Conservation (phyloP, 2,329 filamentous ascomycete genomes). For the Fusarium drepaniforme region DNA sequence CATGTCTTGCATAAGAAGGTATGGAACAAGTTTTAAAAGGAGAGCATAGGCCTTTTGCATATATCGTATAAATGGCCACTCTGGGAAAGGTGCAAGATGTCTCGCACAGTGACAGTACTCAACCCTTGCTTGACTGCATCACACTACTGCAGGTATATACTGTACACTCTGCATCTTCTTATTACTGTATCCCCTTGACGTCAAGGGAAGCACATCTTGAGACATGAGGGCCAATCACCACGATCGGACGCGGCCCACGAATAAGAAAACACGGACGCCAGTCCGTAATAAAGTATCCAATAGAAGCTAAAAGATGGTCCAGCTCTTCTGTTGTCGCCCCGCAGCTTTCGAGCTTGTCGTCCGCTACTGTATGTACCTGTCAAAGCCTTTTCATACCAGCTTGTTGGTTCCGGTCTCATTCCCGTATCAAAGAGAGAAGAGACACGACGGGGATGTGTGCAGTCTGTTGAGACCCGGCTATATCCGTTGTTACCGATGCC, state of each 20-base stretch:
- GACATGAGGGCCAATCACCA: background rate
- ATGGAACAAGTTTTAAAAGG: no score
- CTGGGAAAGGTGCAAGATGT: background rate
- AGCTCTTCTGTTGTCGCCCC: background rate
- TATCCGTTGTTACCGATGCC: background rate
- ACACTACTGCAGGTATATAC: background rate
- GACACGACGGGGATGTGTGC: background rate
- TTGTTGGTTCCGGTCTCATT: background rate
- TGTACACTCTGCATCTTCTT: background rate
- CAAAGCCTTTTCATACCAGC: background rate
- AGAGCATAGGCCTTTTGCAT: no score
- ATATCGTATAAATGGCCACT: no score
- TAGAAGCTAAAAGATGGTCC: background rate
- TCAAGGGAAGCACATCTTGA: background rate
- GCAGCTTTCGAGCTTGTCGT: background rate
- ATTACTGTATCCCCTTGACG: background rate
- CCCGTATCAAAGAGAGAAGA: background rate
- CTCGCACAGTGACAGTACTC: background rate
- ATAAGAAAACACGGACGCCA: background rate
- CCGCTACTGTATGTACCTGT: background rate
- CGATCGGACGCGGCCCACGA: background rate
- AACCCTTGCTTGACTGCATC: background rate
- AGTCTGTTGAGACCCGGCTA: background rate
- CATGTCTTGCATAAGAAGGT: no score
- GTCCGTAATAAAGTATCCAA: background rate